phyloP scores from a whole-genome alignment of 2,329 filamentous ascomycete species.

The Verticillium albo-atrum region DNA sequence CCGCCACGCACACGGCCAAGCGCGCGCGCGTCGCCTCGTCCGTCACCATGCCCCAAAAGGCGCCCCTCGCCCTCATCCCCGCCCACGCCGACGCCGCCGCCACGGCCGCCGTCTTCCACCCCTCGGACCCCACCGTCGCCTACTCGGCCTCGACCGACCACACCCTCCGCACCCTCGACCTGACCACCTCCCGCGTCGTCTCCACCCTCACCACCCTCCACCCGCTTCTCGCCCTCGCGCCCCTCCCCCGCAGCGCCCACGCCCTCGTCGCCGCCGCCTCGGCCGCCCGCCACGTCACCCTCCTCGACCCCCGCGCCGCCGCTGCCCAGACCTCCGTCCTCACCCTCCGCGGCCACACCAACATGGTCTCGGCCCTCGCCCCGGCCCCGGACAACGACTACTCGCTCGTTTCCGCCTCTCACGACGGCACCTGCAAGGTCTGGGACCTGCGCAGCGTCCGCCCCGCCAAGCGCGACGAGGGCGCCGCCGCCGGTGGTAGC shows the following conservation, averaged over 20 bases:
- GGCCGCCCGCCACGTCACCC: conserved; percentile 78
- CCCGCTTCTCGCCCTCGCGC: conserved; percentile 73
- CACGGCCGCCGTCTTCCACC: conserved; percentile 79
- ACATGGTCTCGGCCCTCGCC: conserved; percentile 48
- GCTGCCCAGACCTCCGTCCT: conserved; percentile 75
- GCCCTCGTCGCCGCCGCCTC: conserved; percentile 68
- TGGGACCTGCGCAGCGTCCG: conserved; percentile 83
- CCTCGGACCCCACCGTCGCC: conserved; percentile 77
- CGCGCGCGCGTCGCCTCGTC: conserved; percentile 60
- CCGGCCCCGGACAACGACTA: conserved; percentile 63
- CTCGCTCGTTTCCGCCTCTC: conserved; percentile 81
- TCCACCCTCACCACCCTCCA: conserved; percentile 81
- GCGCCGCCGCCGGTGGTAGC: conserved; percentile 45
- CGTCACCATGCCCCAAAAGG: conserved; percentile 61
- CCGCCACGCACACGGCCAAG: conserved; percentile 66
- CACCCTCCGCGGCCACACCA: conserved; percentile 87
- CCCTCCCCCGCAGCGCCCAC: conserved; percentile 59
- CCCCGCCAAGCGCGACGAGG: conserved; percentile 53
- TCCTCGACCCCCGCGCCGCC: conserved; percentile 84
- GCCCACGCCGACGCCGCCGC: conserved; percentile 72
- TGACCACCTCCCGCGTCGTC: conserved; percentile 74
- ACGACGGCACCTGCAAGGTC: conserved; percentile 87
- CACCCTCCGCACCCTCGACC: conserved; percentile 83
- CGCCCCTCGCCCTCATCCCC: conserved; percentile 69
- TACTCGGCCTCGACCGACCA: conserved; percentile 93